Conservation (phyloP, 176 grass and related monocot species). For the Carex kokanica region DNA sequence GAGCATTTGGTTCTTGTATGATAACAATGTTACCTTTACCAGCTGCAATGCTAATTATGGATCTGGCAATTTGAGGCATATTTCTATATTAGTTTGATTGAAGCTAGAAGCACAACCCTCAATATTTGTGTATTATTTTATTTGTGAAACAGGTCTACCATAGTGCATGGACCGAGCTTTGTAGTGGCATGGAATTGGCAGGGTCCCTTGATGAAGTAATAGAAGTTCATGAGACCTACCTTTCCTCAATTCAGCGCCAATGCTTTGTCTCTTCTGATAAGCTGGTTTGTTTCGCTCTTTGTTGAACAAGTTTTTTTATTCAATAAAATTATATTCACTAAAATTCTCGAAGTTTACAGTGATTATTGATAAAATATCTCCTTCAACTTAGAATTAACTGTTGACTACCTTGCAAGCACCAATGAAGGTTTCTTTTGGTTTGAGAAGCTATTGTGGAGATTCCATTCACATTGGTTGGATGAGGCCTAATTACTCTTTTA, state of each 20-base stretch:
- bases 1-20: background rate
- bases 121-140: conserved; percentile 8
- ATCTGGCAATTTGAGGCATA: background rate
- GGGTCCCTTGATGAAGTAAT: conserved; percentile 87
- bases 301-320: background rate
- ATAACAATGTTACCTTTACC: background rate
- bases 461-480: background rate
- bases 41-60: background rate
- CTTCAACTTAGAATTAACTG: background rate
- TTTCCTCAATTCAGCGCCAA: conserved; percentile 87
- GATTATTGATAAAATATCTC: background rate
- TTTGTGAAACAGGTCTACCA: conserved; percentile 66
- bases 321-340: background rate
- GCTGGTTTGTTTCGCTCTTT: conserved; percentile 41
- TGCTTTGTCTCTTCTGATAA: conserved; percentile 92
- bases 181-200: conserved; percentile 64
- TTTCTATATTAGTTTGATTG: background rate
- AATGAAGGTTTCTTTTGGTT: background rate
- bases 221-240: conserved; percentile 87
- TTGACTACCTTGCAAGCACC: background rate
- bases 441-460: background rate
- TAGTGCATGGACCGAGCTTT: conserved; percentile 93
- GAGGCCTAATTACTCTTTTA: background rate
- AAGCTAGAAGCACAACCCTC: background rate
- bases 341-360: background rate